Percentiles rank a stretch among this genome's conserved stretches.
Evolutionary conservation across 129 eudicot species (phyloP).

Genomic region (Glebionis coronaria): DNA sequence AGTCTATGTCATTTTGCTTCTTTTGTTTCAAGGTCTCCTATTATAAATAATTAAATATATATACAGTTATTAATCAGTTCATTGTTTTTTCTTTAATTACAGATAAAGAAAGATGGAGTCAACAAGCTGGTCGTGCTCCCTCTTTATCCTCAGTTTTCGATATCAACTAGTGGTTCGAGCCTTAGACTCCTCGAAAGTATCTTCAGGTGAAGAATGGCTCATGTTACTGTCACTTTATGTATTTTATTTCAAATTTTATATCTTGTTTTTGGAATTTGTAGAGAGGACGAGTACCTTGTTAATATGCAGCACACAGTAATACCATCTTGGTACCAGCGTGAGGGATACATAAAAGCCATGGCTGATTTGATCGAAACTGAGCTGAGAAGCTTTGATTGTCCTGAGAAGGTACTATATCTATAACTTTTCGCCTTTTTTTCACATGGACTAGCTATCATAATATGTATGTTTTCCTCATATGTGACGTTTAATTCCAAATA

Average conservation of each 20-base stretch:
- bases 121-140: slow-evolving; percentile 95
- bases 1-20: neutral
- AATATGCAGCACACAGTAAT: slow-evolving; percentile 99
- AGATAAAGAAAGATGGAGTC: slow-evolving; percentile 93
- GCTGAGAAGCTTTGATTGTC: slow-evolving; percentile 54
- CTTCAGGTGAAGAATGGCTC: slow-evolving; percentile 58
- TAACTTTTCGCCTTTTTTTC: slow-evolving; percentile 5
- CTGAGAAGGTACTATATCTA: slow-evolving; percentile 52
- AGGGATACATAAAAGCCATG: slow-evolving; percentile 94
- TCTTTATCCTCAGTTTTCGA: slow-evolving; percentile 94
- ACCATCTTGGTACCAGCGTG: slow-evolving; percentile 99
- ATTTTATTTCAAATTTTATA: neutral
- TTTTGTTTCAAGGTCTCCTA: neutral
- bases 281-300: slow-evolving; percentile 96
- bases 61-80: neutral
- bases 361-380: slow-evolving; percentile 81
- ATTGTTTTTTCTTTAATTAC: slow-evolving; percentile 1
- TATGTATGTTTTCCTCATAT: slow-evolving; percentile 1
- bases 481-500: slow-evolving; percentile 13
- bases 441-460: neutral
- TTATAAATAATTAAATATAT: neutral
- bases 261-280: slow-evolving; percentile 22
- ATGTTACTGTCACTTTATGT: slow-evolving; percentile 8
- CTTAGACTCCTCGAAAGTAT: slow-evolving; percentile 89
- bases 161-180: slow-evolving; percentile 98